These are phyloP conservation scores for Pseudomonodictys pantanalensis DNA, from an alignment of 495 filamentous ascomycete genomes.

Conservation along the genomic window DNA sequence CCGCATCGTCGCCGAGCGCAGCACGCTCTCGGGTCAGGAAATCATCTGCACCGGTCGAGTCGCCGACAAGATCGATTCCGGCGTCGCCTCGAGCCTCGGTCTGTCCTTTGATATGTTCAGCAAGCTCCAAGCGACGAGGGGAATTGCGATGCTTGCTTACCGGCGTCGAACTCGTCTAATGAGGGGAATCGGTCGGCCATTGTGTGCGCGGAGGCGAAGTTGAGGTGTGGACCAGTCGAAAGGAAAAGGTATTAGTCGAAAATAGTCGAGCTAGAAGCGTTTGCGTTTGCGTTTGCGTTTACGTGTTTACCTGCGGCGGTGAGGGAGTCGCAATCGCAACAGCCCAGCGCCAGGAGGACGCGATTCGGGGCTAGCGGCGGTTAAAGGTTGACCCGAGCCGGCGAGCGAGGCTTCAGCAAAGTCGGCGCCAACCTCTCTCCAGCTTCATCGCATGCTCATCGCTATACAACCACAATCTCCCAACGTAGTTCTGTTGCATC, in stretches of 20 bases:
- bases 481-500: too few relatives aligned
- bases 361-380: constrained; percentile 1
- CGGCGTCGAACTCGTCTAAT: constrained; percentile 91
- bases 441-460: too few relatives aligned
- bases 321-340: neutral
- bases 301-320: constrained; percentile 1
- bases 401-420: too few relatives aligned
- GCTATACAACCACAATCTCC: too few relatives aligned
- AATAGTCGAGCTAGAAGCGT: neutral
- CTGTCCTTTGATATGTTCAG: constrained; percentile 51
- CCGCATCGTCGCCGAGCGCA: constrained; percentile 83
- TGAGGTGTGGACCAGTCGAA: neutral
- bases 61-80: constrained; percentile 44
- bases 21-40: constrained; percentile 90
- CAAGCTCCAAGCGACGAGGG: constrained; percentile 2
- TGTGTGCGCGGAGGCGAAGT: constrained; percentile 24
- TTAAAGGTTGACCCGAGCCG: neutral
- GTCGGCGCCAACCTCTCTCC: too few relatives aligned
- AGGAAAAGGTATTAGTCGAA: neutral
- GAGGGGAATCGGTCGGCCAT: constrained; percentile 98
- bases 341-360: neutral
- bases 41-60: constrained; percentile 57
- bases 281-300: neutral
- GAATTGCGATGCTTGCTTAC: constrained; percentile 51
- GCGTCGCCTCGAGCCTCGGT: constrained; percentile 49